These are phyloP conservation scores for Megacollybia marginata DNA, from an alignment of 768 basidiomycete genomes.

Conservation along the genomic window DNA sequence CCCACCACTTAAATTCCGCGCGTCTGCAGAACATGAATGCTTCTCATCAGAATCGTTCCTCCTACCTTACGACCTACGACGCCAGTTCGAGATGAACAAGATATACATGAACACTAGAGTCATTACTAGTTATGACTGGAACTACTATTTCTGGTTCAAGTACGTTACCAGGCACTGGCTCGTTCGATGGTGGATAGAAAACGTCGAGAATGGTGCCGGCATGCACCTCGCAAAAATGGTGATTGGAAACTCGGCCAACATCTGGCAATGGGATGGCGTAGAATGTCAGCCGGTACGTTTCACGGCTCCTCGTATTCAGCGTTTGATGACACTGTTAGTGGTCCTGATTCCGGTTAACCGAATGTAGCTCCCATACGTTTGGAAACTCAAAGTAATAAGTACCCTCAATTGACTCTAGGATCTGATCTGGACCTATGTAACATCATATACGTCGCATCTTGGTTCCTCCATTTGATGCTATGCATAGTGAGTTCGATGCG, in stretches of 20 bases:
- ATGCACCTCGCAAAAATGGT: constrained; percentile 18
- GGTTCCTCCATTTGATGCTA: no score
- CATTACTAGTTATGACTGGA: constrained; percentile 28
- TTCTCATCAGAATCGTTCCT: constrained; percentile 33
- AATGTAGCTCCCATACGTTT: no score
- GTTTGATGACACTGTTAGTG: no score
- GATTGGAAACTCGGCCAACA: constrained; percentile 23
- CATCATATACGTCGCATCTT: no score
- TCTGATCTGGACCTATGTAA: no score
- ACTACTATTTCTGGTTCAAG: constrained; percentile 26
- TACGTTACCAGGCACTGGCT: constrained; percentile 29
- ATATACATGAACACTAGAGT: constrained; percentile 33
- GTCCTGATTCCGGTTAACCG: no score
- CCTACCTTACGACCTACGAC: constrained; percentile 34
- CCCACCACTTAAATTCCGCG: constrained; percentile 24
- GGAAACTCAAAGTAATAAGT: no score
- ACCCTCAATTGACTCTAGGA: no score
- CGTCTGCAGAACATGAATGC: constrained; percentile 19
- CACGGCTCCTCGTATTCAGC: no score
- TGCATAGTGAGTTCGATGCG: no score
- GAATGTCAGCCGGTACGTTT: constrained; percentile 23
- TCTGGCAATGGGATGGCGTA: constrained; percentile 28
- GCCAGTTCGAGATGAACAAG: constrained; percentile 26
- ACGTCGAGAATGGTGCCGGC: neutral
- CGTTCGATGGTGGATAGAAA: constrained; percentile 35